phyloP scores from a whole-genome alignment of 345 rosid genomes.

The Anastatica hierochuntica region DNA sequence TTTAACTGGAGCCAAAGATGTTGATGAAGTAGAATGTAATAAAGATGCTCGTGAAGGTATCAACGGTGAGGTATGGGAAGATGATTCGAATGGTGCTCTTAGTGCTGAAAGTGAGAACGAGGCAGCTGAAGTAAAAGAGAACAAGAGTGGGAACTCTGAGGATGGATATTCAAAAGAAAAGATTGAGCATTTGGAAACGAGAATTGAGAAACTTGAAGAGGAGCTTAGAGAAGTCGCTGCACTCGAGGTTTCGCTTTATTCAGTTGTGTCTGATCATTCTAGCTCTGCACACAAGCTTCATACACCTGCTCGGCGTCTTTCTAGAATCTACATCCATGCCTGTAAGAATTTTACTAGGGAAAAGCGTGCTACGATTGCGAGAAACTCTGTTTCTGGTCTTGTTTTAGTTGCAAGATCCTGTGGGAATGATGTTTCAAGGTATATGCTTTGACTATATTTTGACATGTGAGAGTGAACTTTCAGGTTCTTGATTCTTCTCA shows the following conservation, averaged over 20 bases:
- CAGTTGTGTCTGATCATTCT: slow-evolving; percentile 83
- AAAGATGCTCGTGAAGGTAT: no score
- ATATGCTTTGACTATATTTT: background rate
- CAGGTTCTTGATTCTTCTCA: no score
- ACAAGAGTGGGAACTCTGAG: slow-evolving; percentile 26
- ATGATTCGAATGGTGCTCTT: slow-evolving; percentile 47
- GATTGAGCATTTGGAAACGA: slow-evolving; percentile 52
- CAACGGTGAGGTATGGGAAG: slow-evolving; percentile 38
- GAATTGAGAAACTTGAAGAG: slow-evolving; percentile 77
- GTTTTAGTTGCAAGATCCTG: slow-evolving; percentile 79
- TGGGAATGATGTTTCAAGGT: slow-evolving; percentile 91
- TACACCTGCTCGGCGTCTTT: slow-evolving; percentile 88
- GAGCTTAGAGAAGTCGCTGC: slow-evolving; percentile 98
- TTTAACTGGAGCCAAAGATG: no score
- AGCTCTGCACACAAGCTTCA: slow-evolving; percentile 89
- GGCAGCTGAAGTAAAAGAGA: slow-evolving; percentile 48
- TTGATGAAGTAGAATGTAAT: no score
- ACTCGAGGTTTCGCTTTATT: slow-evolving; percentile 80
- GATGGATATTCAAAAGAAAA: slow-evolving; percentile 40
- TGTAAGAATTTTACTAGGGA: slow-evolving; percentile 65
- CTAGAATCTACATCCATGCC: slow-evolving; percentile 84
- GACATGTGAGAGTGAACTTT: background rate
- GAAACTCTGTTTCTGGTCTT: slow-evolving; percentile 75
- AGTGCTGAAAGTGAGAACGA: slow-evolving; percentile 56
- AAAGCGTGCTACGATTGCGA: slow-evolving; percentile 70